Evolutionary conservation across 148 eudicot genomes (phyloP), one percentile per base, ranked within the genome.

Genomic region (Vaccinium vitisidaea): DNA sequence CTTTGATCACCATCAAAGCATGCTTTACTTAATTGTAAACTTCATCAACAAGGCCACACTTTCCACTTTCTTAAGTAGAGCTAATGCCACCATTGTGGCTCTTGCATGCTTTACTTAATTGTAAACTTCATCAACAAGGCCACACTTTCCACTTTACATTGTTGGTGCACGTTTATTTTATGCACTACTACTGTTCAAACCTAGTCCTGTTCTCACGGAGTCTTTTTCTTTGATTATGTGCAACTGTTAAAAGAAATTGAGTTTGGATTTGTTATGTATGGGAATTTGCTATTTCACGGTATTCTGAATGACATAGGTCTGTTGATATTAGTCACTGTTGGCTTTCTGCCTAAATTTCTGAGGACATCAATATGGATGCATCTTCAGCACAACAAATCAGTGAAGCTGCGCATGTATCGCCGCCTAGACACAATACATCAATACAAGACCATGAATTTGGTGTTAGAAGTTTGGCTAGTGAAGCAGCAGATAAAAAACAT

Each of bases 401-500:
- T 80, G 49, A 69, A 36, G 16, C 48, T 58, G 79, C 23, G 50
- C 56, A 77, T 49, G 27, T 36, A 39, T 39, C 52, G 63, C 71
- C 52, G 21, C 86, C 61, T 65, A 43, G 84, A 61, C 84, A 70
- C 73, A 74, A 77, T 52, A 39, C 79, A 52, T 46, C 67, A 39
- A 61, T 63, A 36, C 52, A 63, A 65, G 48, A 27, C 25, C 32
- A 18, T 63, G 67, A 67, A 19, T 65, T 80, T 79, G 59, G 23
- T 77, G 75, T 30, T 63, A 82, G 18, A 56, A 74, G 84, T 69
- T 27, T 55, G 46, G 65, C 77, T 74, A 58, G 69, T 74, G 80
- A 82, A 82, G 71, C 84, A 63, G 82, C 77, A 83, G 71, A 85
- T 79, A 59, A 67, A 52, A 83, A 81, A 36, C 30, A 58, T 71